Percentiles rank a stretch among this genome's conserved stretches.
Conservation (phyloP, 305 asterid genomes). For the Plantago coronopus region DNA sequence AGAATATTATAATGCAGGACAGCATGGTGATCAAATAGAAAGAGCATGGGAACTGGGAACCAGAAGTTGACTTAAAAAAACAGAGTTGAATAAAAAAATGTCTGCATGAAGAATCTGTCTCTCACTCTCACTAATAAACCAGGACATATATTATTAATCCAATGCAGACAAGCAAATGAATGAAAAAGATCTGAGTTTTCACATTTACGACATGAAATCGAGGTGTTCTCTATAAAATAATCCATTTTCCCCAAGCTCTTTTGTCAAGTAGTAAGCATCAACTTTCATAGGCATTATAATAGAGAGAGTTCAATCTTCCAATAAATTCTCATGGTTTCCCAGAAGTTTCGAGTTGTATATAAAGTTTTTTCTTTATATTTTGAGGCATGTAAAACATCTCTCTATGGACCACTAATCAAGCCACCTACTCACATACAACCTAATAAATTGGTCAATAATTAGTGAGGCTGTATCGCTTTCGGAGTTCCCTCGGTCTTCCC, state of each 20-base stretch:
- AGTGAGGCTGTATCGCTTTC: conserved; percentile 23
- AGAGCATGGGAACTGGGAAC: conserved; percentile 19
- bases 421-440: conserved; percentile 17
- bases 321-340: conserved; percentile 27
- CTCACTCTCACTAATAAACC: conserved; percentile 4
- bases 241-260: conserved; percentile 20
- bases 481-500: conserved; percentile 3
- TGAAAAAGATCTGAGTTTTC: conserved; percentile 42
- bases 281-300: conserved; percentile 14
- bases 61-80: conserved; percentile 21
- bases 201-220: conserved; percentile 48
- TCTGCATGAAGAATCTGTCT: conserved; percentile 38
- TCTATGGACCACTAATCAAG: conserved; percentile 34
- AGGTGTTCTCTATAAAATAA: conserved; percentile 35
- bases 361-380: neutral
- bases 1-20: conserved; percentile 18
- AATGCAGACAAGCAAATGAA: conserved; percentile 31
- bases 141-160: conserved; percentile 17
- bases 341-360: conserved; percentile 34
- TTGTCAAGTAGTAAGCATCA: conserved; percentile 46
- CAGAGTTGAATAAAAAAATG: conserved; percentile 30
- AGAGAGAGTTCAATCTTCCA: conserved; percentile 19
- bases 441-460: conserved; percentile 22
- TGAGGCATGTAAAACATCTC: conserved; percentile 2
- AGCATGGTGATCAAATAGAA: conserved; percentile 21